Conservation (phyloP, 768 basidiomycete genomes). For the Lentinula boryana region DNA sequence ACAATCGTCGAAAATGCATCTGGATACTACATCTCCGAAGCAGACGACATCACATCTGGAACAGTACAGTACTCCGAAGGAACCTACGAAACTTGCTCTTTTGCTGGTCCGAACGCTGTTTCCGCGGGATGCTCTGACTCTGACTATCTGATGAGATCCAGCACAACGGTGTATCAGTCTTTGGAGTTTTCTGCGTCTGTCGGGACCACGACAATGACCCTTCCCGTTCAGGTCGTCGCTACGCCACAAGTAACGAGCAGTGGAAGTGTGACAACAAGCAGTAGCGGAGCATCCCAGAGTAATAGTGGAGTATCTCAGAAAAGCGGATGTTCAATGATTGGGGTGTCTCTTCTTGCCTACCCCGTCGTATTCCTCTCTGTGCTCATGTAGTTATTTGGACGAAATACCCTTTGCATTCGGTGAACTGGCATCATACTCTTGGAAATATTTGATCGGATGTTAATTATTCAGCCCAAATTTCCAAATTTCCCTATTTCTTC, state of each 20-base stretch:
- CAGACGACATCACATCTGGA: neutral
- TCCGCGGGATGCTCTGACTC: neutral
- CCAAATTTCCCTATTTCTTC: no score
- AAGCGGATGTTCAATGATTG: neutral
- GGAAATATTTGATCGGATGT: no score
- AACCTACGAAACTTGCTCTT: neutral
- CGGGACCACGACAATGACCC: neutral
- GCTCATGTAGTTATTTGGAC: neutral
- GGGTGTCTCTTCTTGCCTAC: neutral
- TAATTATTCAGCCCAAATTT: no score
- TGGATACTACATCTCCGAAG: neutral
- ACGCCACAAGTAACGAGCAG: neutral
- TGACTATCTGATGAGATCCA: neutral
- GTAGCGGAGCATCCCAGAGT: neutral
- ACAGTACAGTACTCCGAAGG: neutral
- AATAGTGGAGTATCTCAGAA: neutral
- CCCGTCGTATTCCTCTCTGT: neutral
- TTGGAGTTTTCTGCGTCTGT: neutral
- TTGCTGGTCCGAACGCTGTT: neutral
- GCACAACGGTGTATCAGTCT: neutral
- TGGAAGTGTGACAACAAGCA: neutral
- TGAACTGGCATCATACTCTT: no score
- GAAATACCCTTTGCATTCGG: no score
- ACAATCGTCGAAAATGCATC: constrained; percentile 1
- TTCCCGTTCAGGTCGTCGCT: neutral